Percentiles rank a stretch among this genome's conserved stretches.
Evolutionary conservation across 164 flowering plant genomes (phyloP).

Genomic region (Piper betle): DNA sequence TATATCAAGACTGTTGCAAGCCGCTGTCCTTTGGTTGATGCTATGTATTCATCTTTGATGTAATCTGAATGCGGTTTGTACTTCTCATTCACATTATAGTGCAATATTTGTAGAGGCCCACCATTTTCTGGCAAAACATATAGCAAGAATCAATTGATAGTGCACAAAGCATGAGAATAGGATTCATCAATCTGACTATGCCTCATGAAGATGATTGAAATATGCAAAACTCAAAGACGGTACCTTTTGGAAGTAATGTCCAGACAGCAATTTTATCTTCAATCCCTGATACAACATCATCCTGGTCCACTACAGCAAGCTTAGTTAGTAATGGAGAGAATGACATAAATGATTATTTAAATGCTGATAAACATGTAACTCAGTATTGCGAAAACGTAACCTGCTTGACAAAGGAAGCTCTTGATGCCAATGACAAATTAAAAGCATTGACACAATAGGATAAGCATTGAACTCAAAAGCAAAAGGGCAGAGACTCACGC

Average conservation of each 20-base stretch:
- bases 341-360: too few relatives aligned
- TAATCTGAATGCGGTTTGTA: conserved; percentile 22
- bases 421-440: too few relatives aligned
- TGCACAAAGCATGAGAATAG: background rate
- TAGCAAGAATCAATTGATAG: background rate
- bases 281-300: conserved; percentile 40
- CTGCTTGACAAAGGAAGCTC: background rate
- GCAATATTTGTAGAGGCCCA: conserved; percentile 35
- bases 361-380: too few relatives aligned
- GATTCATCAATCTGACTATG: background rate
- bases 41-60: conserved; percentile 22
- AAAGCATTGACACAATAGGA: too few relatives aligned
- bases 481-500: background rate
- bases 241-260: conserved; percentile 86
- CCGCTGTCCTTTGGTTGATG: conserved; percentile 21
- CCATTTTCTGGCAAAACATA: conserved; percentile 38
- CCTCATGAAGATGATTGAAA: background rate
- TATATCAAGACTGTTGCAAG: conserved; percentile 64
- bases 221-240: background rate
- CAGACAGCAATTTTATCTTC: conserved; percentile 75
- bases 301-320: conserved; percentile 20
- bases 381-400: background rate
- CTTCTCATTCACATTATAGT: conserved; percentile 29
- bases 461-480: too few relatives aligned
- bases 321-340: too few relatives aligned